These are phyloP conservation scores for Hysterium pulicare DNA, from an alignment of 2,329 filamentous ascomycete species.

Conservation along the genomic window DNA sequence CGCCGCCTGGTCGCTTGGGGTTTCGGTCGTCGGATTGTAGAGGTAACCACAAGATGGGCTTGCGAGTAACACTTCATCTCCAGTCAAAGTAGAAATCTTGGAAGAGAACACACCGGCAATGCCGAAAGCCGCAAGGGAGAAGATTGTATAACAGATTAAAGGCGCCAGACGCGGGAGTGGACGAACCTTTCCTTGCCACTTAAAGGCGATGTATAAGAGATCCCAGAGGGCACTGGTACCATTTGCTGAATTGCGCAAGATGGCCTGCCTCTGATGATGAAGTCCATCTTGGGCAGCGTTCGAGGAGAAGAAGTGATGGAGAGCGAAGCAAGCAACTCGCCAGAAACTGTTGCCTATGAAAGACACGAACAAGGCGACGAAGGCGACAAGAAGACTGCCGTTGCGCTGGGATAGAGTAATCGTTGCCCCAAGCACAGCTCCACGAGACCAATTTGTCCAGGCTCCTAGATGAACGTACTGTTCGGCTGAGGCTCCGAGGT, in stretches of 20 bases:
- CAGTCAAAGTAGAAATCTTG: background rate
- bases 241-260: conserved; percentile 30
- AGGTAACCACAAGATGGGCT: background rate
- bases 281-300: conserved; percentile 22
- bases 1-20: background rate
- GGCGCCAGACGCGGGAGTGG: background rate
- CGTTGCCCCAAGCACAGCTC: conserved; percentile 27
- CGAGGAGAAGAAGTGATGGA: conserved; percentile 20
- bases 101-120: background rate
- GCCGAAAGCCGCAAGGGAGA: background rate
- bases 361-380: conserved; percentile 32
- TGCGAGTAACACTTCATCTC: background rate
- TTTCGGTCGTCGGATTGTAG: background rate
- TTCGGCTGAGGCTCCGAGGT: background rate
- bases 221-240: conserved; percentile 9
- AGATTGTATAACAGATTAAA: background rate
- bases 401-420: conserved; percentile 27
- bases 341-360: conserved; percentile 25
- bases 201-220: conserved; percentile 2
- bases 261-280: conserved; percentile 31
- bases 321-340: conserved; percentile 23
- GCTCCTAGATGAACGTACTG: conserved; percentile 20
- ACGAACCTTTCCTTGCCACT: conserved; percentile 9
- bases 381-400: conserved; percentile 33
- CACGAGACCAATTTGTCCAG: conserved; percentile 34